A percentile compares a stretch with the other conserved stretches of the same genome.
Evolutionary conservation across 371 early-diverging fungal species (phyloP).

Genomic region (Rhizomucor miehei): DNA sequence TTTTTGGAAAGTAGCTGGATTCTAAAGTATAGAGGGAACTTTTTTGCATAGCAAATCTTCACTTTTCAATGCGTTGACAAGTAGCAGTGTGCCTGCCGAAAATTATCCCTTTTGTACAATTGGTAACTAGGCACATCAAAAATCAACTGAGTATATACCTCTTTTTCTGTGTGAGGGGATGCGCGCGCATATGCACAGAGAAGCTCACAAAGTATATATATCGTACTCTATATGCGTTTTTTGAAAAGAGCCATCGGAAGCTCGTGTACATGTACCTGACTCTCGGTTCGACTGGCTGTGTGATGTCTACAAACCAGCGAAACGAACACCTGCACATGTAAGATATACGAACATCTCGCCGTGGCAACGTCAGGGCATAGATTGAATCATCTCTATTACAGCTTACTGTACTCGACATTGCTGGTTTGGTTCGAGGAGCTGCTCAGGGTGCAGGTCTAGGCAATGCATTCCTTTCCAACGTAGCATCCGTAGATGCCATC

Average conservation of each 20-base stretch:
- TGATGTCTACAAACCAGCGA: conserved; percentile 64
- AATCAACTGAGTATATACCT: no score
- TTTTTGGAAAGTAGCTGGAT: not conserved
- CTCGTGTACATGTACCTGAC: conserved; percentile 82
- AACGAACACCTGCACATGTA: conserved; percentile 59
- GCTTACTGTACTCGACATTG: conserved; percentile 92
- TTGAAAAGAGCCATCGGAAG: conserved; percentile 75
- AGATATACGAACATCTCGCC: not conserved
- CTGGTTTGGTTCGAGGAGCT: conserved; percentile 93
- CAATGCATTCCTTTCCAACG: conserved; percentile 91
- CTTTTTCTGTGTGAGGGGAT: no score
- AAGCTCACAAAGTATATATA: no score
- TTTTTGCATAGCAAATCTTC: conserved; percentile 70
- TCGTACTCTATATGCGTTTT: not conserved
- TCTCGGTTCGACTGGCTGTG: conserved; percentile 75
- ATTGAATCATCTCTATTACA: conserved; percentile 7
- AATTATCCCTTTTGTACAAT: conserved; percentile 77
- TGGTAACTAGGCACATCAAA: no score
- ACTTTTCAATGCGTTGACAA: conserved; percentile 89
- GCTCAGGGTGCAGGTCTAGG: conserved; percentile 82
- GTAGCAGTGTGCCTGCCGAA: conserved; percentile 76
- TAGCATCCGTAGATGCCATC: conserved; percentile 91
- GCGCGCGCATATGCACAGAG: no score
- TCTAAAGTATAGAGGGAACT: not conserved
- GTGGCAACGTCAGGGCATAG: not conserved